Base-by-base conservation (phyloP, 1,139 yeast species). In the Yamadazyma spencermartinsiae region DNA sequence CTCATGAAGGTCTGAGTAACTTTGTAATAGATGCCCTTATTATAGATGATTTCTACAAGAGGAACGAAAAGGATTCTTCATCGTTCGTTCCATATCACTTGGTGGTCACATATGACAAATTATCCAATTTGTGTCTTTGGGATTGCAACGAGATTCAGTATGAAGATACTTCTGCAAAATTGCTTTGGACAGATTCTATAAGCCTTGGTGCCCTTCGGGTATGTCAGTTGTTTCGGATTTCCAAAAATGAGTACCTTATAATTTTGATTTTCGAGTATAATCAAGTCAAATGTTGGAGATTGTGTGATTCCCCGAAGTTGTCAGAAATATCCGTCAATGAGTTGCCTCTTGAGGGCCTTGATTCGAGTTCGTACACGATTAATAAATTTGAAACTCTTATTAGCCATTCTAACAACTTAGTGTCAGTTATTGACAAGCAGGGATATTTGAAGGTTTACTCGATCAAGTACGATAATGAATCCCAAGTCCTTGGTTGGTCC, bases 121-220 rank as follows among this genome's bases (percentile, higher is more conserved):
- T 83, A 7, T 73, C 78, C 9, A 63, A 60, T 41, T 44, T 88
- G 8, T 71, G 79, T 14, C 63, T 85, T 5, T 88, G 92, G 90
- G 80, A 82, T 44, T 80, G 92, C 42, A 52, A 64, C 42, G 64
- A 65, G 2, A 34, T 49, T 1, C 50, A 52, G 12, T 44, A 46
- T 44, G 66, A 63, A 41, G 69, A 65, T 40, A 48, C 50, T 34
- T 55, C 60, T 5, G 72, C 63, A 0, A 52, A 47, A 7, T 49
- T 65, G 19, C 42, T 66, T 4, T 33, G 42, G 15, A 39, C 60
- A 6, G 46, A 48, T 13, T 49, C 47, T 20, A 25, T 43, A 3
- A 38, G 41, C 5, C 41, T 38, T 11, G 38, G 41, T 7, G 44
- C 42, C 8, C 72, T 72, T 0, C 48, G 45, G 36, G 62, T 66